phyloP scores from a whole-genome alignment of 176 grass and related monocot species.

The Secale cereale region DNA sequence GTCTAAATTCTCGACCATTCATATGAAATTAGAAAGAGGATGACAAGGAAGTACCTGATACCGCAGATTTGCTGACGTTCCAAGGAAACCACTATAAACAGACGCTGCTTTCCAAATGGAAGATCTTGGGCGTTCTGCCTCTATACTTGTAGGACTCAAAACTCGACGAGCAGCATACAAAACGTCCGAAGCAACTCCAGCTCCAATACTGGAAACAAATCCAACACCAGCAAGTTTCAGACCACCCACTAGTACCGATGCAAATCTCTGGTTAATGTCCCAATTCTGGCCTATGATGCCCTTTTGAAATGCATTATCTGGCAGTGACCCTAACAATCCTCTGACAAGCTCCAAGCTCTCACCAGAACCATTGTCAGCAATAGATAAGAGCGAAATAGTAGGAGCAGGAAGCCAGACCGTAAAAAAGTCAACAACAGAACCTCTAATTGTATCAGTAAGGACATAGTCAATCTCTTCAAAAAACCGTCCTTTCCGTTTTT shows the following conservation, averaged over 20 bases:
- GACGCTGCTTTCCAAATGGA: slow-evolving; percentile 75
- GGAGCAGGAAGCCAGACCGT: slow-evolving; percentile 98
- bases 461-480: slow-evolving; percentile 95
- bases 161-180: slow-evolving; percentile 55
- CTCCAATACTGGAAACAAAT: slow-evolving; percentile 93
- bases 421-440: slow-evolving; percentile 96
- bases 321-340: slow-evolving; percentile 76
- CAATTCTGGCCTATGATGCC: slow-evolving; percentile 68
- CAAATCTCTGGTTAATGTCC: slow-evolving; percentile 79
- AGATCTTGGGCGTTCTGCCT: slow-evolving; percentile 47
- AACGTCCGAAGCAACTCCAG: slow-evolving; percentile 79
- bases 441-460: slow-evolving; percentile 95
- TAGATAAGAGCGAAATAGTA: slow-evolving; percentile 88
- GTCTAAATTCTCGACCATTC: neutral
- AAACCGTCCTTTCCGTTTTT: slow-evolving; percentile 86
- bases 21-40: neutral
- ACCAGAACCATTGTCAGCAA: slow-evolving; percentile 59
- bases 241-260: slow-evolving; percentile 80
- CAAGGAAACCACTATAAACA: slow-evolving; percentile 88
- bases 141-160: slow-evolving; percentile 51
- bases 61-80: slow-evolving; percentile 92
- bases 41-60: slow-evolving; percentile 67
- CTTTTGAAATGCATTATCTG: slow-evolving; percentile 99
- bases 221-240: slow-evolving; percentile 90
- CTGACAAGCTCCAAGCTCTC: slow-evolving; percentile 81